phyloP scores from a whole-genome alignment of 805 yeast genomes.

The Cyberlindnera nakhonratchasimensis region DNA sequence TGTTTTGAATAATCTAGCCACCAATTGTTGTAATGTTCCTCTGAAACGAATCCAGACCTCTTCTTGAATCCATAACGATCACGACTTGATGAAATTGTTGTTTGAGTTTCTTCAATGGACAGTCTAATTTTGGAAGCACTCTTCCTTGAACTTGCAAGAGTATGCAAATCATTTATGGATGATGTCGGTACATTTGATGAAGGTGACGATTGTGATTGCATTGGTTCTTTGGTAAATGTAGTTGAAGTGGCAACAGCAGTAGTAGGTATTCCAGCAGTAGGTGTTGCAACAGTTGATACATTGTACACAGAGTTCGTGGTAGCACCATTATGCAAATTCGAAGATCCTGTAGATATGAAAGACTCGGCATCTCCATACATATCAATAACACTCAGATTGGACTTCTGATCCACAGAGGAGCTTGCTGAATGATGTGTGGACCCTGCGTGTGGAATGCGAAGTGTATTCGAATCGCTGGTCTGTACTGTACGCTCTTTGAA shows the following conservation, averaged over 20 bases:
- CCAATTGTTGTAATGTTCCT: slow-evolving; percentile 68
- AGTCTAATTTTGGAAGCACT: slow-evolving; percentile 15
- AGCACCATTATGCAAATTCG: not conserved
- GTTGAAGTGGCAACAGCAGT: too few species aligned
- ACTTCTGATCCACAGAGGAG: slow-evolving; percentile 22
- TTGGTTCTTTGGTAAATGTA: not conserved
- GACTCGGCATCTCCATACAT: slow-evolving; percentile 32
- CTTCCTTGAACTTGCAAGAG: slow-evolving; percentile 14
- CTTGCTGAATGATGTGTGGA: slow-evolving; percentile 2
- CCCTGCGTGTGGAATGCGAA: slow-evolving; percentile 1
- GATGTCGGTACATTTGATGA: not conserved
- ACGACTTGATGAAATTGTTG: slow-evolving; percentile 22
- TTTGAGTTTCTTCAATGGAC: slow-evolving; percentile 14
- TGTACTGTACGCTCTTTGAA: not conserved
- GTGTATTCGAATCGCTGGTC: not conserved
- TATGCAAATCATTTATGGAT: slow-evolving; percentile 7
- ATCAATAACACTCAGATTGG: slow-evolving; percentile 35
- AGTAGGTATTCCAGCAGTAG: too few species aligned
- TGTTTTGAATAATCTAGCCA: slow-evolving; percentile 64
- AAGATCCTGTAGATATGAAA: slow-evolving; percentile 4
- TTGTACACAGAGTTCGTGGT: not conserved
- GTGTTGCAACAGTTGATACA: not conserved
- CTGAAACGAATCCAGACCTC: slow-evolving; percentile 48
- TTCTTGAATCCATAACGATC: slow-evolving; percentile 91
- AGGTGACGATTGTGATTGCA: too few species aligned